Evolutionary conservation across 208 protist genomes (phyloP), one percentile per base, ranked within the genome.

Genomic region (Acanthamoeba healyi): DNA sequence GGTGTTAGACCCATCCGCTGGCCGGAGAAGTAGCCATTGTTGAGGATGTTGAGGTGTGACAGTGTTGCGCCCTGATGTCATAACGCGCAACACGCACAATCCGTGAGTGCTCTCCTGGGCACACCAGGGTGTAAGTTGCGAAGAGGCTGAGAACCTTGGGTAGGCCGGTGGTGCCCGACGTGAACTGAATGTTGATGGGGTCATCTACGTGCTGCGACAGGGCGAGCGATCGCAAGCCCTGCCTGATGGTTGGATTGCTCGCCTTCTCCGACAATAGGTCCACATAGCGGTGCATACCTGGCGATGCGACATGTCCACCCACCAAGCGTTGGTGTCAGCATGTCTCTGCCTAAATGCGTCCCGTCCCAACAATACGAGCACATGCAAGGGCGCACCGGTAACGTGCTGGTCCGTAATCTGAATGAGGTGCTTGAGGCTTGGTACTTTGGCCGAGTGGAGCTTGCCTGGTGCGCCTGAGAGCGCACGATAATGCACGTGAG

Each of bases 141-240:
- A 92, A 46, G 88, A 81, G 29, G 44, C 2, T 14, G n/a, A 9
- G 6, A 7, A 81, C 96, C 63, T 98, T 98, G n/a, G 97, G 96
- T 29, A 61, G 26, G 24, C 97, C 97, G n/a, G 97, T 98, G 6
- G 97, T 98, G 26, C 96, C 96, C 0, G 82, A 95, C 3, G 97
- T 98, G 87, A 97, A 98, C 84, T 98, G 97, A 32, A 98, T 98
- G 74, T 98, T 98, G 70, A 97, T 95, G 15, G 89, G 29, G 38
- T 97, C 96, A 40, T 96, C 51, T 1, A 93, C 46, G 44, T 93
- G 88, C 38, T 67, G 65, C 9, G 42, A 24, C 24, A 51, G 58
- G 22, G 42, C 67, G 65, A 82, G 42, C 14, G 40, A 36, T 29
- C 24, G 22, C 6, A 93, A 24, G 4, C 22, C 7, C 44, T 94